Base-by-base conservation (phyloP, 257 asterid genomes). In the Jaltomata sinuosa region DNA sequence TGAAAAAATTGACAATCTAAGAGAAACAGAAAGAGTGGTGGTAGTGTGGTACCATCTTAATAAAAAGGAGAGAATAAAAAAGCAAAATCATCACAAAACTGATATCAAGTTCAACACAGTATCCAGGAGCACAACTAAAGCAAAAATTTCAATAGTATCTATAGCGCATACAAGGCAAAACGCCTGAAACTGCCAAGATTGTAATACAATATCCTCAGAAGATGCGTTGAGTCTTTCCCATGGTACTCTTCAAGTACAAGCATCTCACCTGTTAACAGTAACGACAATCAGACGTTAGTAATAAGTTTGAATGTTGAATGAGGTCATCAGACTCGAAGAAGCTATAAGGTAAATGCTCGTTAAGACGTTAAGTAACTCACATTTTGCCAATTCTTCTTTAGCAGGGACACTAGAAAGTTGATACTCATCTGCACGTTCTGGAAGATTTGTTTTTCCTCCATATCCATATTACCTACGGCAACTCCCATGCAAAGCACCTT, bases 401-500 rank as follows among this genome's bases (percentile, higher is more conserved):
- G 76, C 84, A 82, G 45, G n/a, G 84, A 82, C 25, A 82, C 84
- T 1, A 82, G 62, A 61, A 82, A 82, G 61, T 82, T 82, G 78
- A 82, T 47, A 34, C 84, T 82, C 84, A 82, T 82, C 14, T 82
- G 84, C 25, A 82, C 84, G 12, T 82, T 82, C 2, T 82, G 84
- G 31, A 82, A 82, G 79, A 82, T 82, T 68, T 82, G 84, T 52
- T 82, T 82, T 62, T 82, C 84, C 61, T 82, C 84, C 84, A 82
- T 82, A 62, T 68, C 64, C 59, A 64, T 40, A 52, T 82, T 82
- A 11, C 84, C 84, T 2, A 82, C 84, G 5, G 84, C 84, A 59
- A 82, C 84, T 61, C 84, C 84, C 84, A 82, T 82, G 62, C 84
- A 82, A 42, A 82, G 84, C 15, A 82, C 84, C 79, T 82, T 82